Evolutionary conservation across 371 early-diverging fungal species (phyloP).

Genomic region (Mucor piriformis): DNA sequence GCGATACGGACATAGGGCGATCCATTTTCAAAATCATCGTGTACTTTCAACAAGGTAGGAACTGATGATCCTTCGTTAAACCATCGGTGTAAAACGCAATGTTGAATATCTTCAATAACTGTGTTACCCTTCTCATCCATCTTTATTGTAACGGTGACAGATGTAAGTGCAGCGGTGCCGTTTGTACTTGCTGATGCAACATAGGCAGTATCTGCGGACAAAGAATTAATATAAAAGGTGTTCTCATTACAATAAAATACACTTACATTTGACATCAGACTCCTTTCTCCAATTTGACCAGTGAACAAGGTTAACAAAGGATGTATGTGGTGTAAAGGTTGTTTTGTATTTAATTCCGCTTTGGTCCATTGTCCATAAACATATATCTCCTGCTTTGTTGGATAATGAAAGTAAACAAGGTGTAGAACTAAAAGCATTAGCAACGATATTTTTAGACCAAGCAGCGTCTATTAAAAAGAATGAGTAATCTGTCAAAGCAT

Average conservation of each 20-base stretch:
- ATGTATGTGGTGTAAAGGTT: constrained; percentile 11
- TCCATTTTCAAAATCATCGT: constrained; percentile 11
- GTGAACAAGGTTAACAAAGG: constrained; percentile 14
- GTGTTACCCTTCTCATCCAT: background rate
- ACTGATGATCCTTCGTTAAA: constrained; percentile 13
- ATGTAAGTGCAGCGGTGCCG: constrained; percentile 22
- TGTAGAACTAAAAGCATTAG: constrained; percentile 18
- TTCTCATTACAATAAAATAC: too few species aligned
- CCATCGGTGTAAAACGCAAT: constrained; percentile 8
- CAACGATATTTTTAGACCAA: constrained; percentile 29
- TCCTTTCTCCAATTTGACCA: constrained; percentile 26
- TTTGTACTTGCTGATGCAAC: constrained; percentile 19
- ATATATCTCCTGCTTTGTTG: constrained; percentile 32
- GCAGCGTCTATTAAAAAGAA: constrained; percentile 13
- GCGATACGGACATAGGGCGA: constrained; percentile 13
- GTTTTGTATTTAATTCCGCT: background rate
- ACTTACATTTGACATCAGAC: background rate
- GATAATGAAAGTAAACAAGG: constrained; percentile 26
- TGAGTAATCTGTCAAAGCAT: background rate
- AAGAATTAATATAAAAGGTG: too few species aligned
- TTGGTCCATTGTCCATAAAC: constrained; percentile 23
- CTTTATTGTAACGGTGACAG: constrained; percentile 1
- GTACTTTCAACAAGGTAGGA: constrained; percentile 11
- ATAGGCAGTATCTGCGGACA: constrained; percentile 9
- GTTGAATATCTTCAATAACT: constrained; percentile 3